Evolutionary conservation across 2,329 filamentous ascomycete genomes (phyloP).

Genomic region (Immersiporthe knoxdaviesiana): DNA sequence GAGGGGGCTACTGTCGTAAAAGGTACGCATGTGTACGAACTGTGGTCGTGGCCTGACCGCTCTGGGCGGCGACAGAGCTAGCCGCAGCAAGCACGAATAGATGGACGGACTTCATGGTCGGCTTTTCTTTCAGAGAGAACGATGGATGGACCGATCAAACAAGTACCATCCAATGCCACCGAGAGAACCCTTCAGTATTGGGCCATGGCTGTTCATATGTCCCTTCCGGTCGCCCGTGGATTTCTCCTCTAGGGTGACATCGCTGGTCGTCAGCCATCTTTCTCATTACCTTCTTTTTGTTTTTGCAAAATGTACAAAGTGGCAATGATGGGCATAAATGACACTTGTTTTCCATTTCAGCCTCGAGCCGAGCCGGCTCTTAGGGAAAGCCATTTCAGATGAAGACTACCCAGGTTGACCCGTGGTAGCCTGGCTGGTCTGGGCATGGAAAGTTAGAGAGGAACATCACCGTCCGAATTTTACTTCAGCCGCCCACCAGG

Average conservation of each 20-base stretch:
- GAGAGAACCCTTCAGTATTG: neutral
- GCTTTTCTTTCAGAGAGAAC: neutral
- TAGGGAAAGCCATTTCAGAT: slow-evolving; percentile 1
- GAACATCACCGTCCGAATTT: slow-evolving; percentile 21
- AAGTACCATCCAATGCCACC: neutral
- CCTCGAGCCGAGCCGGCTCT: neutral
- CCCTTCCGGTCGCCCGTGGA: neutral
- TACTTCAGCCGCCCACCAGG: slow-evolving; percentile 4
- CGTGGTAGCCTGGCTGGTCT: neutral
- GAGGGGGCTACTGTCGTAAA: neutral
- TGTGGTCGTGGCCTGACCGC: slow-evolving; percentile 27
- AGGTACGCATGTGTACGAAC: slow-evolving; percentile 13
- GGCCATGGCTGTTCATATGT: neutral
- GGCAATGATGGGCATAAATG: neutral
- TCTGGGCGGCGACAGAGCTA: slow-evolving; percentile 20
- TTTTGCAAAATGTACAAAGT: neutral
- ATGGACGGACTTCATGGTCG: slow-evolving; percentile 15
- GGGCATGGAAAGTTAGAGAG: neutral
- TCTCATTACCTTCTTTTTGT: neutral
- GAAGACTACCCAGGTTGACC: slow-evolving; percentile 1
- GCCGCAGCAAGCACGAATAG: slow-evolving; percentile 12
- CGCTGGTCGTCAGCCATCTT: neutral
- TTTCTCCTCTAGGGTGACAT: neutral
- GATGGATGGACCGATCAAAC: neutral
- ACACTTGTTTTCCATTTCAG: neutral